phyloP scores from a whole-genome alignment of 139 green algal genomes.

The Zygnema circumcarinatum region DNA sequence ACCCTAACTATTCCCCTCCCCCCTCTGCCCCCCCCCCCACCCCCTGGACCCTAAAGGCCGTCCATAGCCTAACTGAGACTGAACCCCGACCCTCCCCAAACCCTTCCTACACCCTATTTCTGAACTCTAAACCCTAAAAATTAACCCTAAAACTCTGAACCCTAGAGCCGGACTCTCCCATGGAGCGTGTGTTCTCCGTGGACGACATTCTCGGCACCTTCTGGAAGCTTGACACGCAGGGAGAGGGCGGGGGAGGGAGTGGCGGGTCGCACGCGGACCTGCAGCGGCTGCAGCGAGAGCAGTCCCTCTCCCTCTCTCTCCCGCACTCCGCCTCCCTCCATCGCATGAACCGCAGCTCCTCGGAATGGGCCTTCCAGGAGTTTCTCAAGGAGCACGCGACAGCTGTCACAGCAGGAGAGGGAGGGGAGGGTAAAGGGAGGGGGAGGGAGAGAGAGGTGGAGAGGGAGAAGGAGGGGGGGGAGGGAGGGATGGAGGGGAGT shows the following conservation, averaged over 20 bases:
- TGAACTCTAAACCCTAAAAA: background rate
- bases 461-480: background rate
- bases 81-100: background rate
- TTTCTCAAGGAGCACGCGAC: conserved; percentile 39
- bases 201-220: conserved; percentile 61
- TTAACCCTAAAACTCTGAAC: background rate
- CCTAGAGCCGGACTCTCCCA: conserved; percentile 4
- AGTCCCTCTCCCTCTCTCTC: conserved; percentile 16
- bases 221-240: conserved; percentile 53
- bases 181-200: conserved; percentile 58
- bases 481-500: background rate
- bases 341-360: conserved; percentile 47
- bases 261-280: background rate
- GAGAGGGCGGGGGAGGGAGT: background rate
- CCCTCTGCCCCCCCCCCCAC: too few relatives aligned
- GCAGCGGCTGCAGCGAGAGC: background rate
- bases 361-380: conserved; percentile 49
- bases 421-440: background rate
- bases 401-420: background rate
- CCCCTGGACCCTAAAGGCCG: too few relatives aligned
- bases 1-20: too few relatives aligned
- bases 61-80: too few relatives aligned
- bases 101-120: background rate
- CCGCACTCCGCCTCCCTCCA: conserved; percentile 4
- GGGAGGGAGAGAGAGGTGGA: conserved; percentile 4